These are phyloP conservation scores for Pseudisothecium myosuroides DNA, from an alignment of 225 moss, liverwort and hornwort species.

Conservation along the genomic window DNA sequence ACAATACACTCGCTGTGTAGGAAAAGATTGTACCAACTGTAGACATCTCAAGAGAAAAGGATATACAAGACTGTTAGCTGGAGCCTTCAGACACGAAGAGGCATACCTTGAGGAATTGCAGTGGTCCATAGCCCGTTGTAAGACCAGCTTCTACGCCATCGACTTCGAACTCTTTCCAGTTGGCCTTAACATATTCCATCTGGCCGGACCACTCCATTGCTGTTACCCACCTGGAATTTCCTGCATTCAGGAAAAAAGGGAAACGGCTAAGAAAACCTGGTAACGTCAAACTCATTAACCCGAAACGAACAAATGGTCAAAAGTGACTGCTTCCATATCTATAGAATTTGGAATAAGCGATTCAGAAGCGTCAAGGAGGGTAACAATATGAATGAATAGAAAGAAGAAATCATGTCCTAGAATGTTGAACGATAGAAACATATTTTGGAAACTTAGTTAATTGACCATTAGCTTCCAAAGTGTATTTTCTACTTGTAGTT, in stretches of 20 bases:
- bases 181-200: conserved; percentile 39
- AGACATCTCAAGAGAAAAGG: not conserved
- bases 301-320: not conserved
- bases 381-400: not conserved
- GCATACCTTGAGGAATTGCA: conserved; percentile 50
- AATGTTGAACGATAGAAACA: not conserved
- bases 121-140: conserved; percentile 44
- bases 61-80: not conserved
- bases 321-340: not conserved
- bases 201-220: conserved; percentile 64
- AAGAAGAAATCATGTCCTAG: not conserved
- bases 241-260: conserved; percentile 4
- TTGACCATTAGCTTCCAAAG: not conserved
- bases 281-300: not conserved
- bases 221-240: conserved; percentile 59
- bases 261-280: not conserved
- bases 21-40: not conserved
- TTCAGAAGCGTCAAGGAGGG: not conserved
- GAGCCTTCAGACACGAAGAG: not conserved
- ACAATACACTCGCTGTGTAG: not conserved
- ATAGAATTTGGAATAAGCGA: not conserved
- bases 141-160: conserved; percentile 49
- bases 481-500: not conserved
- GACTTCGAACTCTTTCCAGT: conserved; percentile 46
- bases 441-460: too few relatives aligned